Conservation (phyloP, 2,329 filamentous ascomycete genomes). For the Neodidymelliopsis sp. region DNA sequence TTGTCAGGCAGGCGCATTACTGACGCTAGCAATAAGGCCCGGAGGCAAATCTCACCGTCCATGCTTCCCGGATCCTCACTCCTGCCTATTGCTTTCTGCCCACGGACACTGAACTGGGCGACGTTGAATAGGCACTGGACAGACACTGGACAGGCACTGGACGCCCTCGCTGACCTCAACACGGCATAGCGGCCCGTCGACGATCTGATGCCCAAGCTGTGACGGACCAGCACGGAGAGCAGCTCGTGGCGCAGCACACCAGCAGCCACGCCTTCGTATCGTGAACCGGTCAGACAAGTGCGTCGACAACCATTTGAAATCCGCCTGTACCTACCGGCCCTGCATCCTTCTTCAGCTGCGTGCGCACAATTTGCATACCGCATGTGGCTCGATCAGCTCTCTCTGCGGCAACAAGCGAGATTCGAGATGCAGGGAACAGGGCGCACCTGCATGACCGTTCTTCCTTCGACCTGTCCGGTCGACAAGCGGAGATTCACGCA, state of each 20-base stretch:
- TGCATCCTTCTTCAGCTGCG: conserved; percentile 6
- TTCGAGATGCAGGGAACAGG: conserved; percentile 26
- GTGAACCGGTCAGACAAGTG: conserved; percentile 1
- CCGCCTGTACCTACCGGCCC: conserved; percentile 6
- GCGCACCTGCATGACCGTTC: conserved; percentile 38
- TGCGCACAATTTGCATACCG: neutral
- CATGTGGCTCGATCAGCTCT: conserved; percentile 9
- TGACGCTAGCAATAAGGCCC: conserved; percentile 9
- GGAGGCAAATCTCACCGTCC: conserved; percentile 17
- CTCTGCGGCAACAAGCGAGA: conserved; percentile 32
- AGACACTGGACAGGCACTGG: too few species aligned
- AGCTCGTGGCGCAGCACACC: conserved; percentile 2
- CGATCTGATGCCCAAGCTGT: conserved; percentile 10
- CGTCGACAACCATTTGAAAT: neutral
- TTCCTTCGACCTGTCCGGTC: conserved; percentile 20
- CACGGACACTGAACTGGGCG: too few species aligned
- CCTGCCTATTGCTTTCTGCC: too few species aligned
- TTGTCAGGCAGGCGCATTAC: conserved; percentile 7
- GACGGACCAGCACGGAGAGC: conserved; percentile 2
- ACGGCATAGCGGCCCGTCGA: conserved; percentile 18
- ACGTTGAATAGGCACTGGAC: too few species aligned
- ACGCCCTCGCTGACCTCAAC: conserved; percentile 7
- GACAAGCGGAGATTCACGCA: conserved; percentile 10
- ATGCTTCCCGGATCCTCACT: too few species aligned
- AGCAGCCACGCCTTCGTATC: neutral